Conservation (phyloP, 208 protist genomes). For the Wallacemonas sp. region DNA sequence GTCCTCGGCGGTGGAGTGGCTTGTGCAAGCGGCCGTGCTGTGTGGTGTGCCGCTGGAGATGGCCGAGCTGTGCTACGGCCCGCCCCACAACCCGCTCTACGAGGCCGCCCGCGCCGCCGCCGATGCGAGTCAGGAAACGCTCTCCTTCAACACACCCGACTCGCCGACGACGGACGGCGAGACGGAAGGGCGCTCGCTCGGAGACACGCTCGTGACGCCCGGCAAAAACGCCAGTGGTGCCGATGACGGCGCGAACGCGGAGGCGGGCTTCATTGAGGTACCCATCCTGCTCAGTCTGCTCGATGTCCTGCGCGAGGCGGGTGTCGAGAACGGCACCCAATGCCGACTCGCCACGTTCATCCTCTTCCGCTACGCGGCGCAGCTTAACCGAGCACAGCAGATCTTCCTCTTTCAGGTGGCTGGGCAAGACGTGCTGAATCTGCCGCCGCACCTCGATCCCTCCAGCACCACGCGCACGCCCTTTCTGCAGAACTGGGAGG, state of each 20-base stretch:
- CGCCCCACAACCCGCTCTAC: slow-evolving; percentile 26
- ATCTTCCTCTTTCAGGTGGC: slow-evolving; percentile 38
- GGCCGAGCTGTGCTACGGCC: slow-evolving; percentile 6
- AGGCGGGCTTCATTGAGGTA: slow-evolving; percentile 27
- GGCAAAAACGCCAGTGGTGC: neutral
- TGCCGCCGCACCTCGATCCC: slow-evolving; percentile 32
- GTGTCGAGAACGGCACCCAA: slow-evolving; percentile 30
- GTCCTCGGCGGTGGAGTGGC: slow-evolving; percentile 24
- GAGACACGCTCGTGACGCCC: neutral
- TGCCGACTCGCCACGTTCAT: slow-evolving; percentile 65
- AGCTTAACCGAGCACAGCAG: slow-evolving; percentile 50
- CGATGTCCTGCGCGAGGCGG: slow-evolving; percentile 39
- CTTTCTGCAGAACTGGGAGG: slow-evolving; percentile 72
- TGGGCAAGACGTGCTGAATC: slow-evolving; percentile 26
- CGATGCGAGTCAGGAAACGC: neutral
- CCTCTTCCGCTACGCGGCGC: slow-evolving; percentile 68
- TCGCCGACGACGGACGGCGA: neutral
- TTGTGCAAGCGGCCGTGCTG: slow-evolving; percentile 37
- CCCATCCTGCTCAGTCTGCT: slow-evolving; percentile 68
- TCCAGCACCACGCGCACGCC: slow-evolving; percentile 32
- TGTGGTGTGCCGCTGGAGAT: slow-evolving; percentile 37
- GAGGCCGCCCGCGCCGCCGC: slow-evolving; percentile 1
- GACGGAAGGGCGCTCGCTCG: neutral
- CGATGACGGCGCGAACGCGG: neutral
- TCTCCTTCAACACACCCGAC: neutral